Base-by-base conservation (phyloP, 192 early-diverging fungal species). In the Umbelopsis sp. region DNA sequence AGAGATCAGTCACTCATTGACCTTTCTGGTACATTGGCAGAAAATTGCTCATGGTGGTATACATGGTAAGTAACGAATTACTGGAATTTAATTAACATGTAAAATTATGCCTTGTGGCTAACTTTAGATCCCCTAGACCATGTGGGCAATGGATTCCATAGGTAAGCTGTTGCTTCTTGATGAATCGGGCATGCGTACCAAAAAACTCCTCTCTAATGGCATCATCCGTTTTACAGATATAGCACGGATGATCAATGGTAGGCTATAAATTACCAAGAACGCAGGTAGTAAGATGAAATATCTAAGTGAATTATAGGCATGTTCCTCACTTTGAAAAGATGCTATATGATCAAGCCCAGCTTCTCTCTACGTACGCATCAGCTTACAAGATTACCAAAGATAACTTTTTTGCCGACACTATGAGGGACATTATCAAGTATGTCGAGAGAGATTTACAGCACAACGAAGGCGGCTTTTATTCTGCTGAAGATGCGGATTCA, bases 241-340 rank as follows among this genome's bases (percentile, higher is more conserved):
- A 74, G 71, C 44, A 77, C 75, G 26, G 75, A 77, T 51, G 20
- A 68, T 22, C 52, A 73, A 45, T 79, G 77, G 66, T 67, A 67
- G 24, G 11, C 25, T 29, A 32, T 7, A 43, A 41, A 41, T 3
- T 41, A 41, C 17, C 56, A 6, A 14, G 14, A 62, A 14, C n/a
- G 0, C 17, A 34, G 0, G 12, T 6, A 34, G 10, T 51, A 26
- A 2, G 32, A 4, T 50, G 17, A 12, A 32, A 10, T 0, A 34
- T 0, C 70, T 71, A 67, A 49, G 25, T 24, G 1, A 17, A 31
- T 56, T 0, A 41, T 20, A 84, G 84, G 89, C 89, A 88, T 75
- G 78, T 90, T 9, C 89, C 89, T 45, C 89, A 90, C 71, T 90
- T 90, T 80, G 89, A 90, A 54, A 89, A 90, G 59, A 90, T 90